Base-by-base conservation (phyloP, 139 green algal species). In the Chloropicon primus region DNA sequence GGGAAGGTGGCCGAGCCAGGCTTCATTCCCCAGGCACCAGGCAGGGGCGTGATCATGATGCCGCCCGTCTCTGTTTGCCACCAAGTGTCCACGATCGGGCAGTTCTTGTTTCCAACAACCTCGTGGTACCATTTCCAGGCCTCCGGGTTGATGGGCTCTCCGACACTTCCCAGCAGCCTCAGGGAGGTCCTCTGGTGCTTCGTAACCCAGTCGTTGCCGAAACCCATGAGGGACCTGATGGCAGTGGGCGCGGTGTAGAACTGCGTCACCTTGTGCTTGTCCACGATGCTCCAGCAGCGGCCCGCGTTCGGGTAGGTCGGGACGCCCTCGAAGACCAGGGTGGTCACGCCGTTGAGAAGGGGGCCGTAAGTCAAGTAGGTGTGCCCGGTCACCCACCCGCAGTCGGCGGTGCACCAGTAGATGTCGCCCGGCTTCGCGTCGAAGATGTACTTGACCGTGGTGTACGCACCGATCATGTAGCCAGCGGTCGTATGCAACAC, bases 141-240 rank as follows among this genome's bases (percentile, higher is more conserved):
- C 81, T 95, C 86, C 2, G 94, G 95, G 83, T 98, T 98, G 89
- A 99, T 99, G 73, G 95, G 95, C 87, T 99, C 95, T 1, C 95
- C 95, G 73, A 98, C 95, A 3, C 87, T 93, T 72, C 95, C 95
- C 79, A 99, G 88, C 2, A 98, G 79, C 73, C 88, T 84, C 71
- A 98, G 82, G 0, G 72, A 82, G 53, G 80, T 82, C 77, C 76
- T 53, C 81, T 89, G 79, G 81, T 86, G 83, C 28, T 81, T 79
- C 27, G 77, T 86, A n/a, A 93, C 90, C 28, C 80, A 85, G 24
- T 93, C 62, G 80, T 97, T 90, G 3, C 93, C 95, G 21, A 84
- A 81, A 73, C 81, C 77, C 91, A 97, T 96, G 62, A 98, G 89
- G 17, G 27, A 87, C 54, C 94, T 87, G 29, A 98, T 94, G 73